Evolutionary conservation across 2,329 filamentous ascomycete genomes (phyloP), one percentile per base, ranked within the genome.

Genomic region (Venturia asperata): DNA sequence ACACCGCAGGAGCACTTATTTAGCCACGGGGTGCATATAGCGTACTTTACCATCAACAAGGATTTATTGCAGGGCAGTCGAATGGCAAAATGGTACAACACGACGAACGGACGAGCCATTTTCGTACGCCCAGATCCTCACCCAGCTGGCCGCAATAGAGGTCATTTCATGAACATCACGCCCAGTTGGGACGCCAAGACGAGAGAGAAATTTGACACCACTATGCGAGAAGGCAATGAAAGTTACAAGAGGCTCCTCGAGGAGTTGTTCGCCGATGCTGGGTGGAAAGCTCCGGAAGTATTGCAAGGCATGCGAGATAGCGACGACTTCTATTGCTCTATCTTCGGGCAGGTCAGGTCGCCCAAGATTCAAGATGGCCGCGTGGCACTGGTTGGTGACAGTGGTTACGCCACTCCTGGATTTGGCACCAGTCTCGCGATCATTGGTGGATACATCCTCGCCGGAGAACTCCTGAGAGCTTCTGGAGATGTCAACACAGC

Each of bases 21-120:
- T 15, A 70, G 68, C 9, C 71, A 71, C 24, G 71, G 71, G 19
- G 61, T 75, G 52, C 78, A 76, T 64, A 67, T 70, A 5, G 76
- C 74, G 2, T 80, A 75, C 69, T 81, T 77, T 70, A 77, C 70
- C 13, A 72, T 80, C 39, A 74, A 74, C 1, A 47, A 62, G 11
- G 58, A 62, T 19, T 65, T 65, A 10, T 41, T 68, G n/a, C 66
- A 66, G 0, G 70, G 74, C 41, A 66, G 70, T 49, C 65, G 45
- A 45, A 66, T 65, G 63, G 24, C 42, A 19, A 55, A 67, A 45
- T 71, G 72, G 70, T 69, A 68, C 61, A 68, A 71, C 65, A 67
- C 67, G 13, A 56, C 67, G 13, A 62, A 65, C 24, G 67, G 71
- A 10, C 66, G 67, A n/a, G 61, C 62, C 30, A 65, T 71, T 19